Conservation (phyloP, 2,329 filamentous ascomycete genomes). For the Leptographium lundbergii region DNA sequence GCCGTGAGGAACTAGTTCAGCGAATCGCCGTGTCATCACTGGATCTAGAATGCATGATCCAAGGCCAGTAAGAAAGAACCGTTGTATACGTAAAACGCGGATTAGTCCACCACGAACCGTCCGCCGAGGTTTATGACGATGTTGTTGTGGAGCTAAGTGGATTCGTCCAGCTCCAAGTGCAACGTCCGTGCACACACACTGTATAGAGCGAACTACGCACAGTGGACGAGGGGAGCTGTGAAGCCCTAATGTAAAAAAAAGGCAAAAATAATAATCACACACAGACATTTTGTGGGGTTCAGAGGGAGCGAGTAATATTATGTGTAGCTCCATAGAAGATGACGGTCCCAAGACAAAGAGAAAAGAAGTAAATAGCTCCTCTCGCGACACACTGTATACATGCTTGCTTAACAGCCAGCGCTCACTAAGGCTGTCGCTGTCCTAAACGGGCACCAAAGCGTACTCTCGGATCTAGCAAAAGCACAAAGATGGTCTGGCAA, state of each 20-base stretch:
- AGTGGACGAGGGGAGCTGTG: not conserved
- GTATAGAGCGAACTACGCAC: not conserved
- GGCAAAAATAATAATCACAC: not conserved
- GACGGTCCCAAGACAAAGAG: not conserved
- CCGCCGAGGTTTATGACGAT: too few species aligned
- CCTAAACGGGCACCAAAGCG: not conserved
- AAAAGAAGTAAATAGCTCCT: not conserved
- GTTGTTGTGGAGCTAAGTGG: too few species aligned
- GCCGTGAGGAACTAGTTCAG: too few species aligned
- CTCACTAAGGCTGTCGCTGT: not conserved
- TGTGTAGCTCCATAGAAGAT: not conserved
- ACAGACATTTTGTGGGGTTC: not conserved
- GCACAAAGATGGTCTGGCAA: not conserved
- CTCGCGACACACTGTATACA: constrained; percentile 1
- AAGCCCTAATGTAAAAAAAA: not conserved
- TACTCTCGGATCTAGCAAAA: not conserved
- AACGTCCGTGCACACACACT: not conserved
- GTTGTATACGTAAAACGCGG: too few species aligned
- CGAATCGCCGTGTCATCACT: too few species aligned
- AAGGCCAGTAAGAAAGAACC: too few species aligned
- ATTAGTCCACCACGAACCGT: too few species aligned
- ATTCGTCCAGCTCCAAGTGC: too few species aligned
- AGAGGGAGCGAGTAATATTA: not conserved
- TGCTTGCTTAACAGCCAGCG: not conserved
- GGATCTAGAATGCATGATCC: too few species aligned